phyloP scores from a whole-genome alignment of 768 basidiomycete genomes.

The Psilocybe sp. region DNA sequence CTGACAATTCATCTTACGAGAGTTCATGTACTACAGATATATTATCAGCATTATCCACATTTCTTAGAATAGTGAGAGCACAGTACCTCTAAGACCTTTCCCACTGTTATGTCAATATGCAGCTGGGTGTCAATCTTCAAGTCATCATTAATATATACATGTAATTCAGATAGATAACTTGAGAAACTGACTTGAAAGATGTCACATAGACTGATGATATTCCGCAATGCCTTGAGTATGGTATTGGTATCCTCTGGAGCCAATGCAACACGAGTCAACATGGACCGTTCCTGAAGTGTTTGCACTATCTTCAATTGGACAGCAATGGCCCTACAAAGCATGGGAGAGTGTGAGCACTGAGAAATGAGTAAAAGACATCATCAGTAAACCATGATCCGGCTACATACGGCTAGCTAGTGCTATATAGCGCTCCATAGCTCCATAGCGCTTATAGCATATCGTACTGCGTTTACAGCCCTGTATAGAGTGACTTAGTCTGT shows the following conservation, averaged over 20 bases:
- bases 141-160: neutral
- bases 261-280: neutral
- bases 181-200: constrained; percentile 9
- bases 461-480: too few relatives aligned
- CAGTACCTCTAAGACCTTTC: constrained; percentile 2
- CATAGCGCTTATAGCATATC: too few relatives aligned
- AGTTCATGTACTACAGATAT: neutral
- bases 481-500: too few relatives aligned
- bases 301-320: constrained; percentile 1
- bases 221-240: constrained; percentile 4
- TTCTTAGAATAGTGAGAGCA: neutral
- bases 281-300: neutral
- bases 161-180: neutral
- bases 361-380: neutral
- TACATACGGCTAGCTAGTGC: too few relatives aligned
- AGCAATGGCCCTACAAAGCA: neutral
- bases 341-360: too few relatives aligned
- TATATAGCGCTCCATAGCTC: too few relatives aligned
- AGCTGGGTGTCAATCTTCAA: constrained; percentile 6
- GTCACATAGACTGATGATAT: constrained; percentile 8
- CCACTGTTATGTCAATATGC: neutral
- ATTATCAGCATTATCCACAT: neutral
- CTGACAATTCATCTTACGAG: neutral
- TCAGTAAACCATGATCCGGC: too few relatives aligned
- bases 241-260: neutral